Percentiles rank a stretch among this genome's conserved stretches.
Conservation (phyloP, 148 eudicot species). For the Rhododendron molle region DNA sequence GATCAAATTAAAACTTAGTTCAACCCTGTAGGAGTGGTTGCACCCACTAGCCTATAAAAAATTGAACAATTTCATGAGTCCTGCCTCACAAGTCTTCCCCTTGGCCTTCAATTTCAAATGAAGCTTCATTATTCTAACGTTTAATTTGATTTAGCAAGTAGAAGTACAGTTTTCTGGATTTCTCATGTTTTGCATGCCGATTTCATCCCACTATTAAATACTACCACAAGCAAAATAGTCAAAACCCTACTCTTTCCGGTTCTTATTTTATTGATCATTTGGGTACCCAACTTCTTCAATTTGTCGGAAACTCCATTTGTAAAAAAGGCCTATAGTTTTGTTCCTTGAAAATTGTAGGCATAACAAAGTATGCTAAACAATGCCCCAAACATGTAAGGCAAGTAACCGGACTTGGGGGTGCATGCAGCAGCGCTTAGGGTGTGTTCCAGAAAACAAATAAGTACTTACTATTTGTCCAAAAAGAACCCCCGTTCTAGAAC, state of each 20-base stretch:
- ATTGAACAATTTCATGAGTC: neutral
- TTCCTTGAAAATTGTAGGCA: neutral
- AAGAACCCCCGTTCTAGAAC: no score
- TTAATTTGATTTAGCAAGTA: neutral
- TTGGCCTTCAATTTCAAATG: constrained; percentile 1
- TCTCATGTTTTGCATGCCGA: neutral
- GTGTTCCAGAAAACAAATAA: no score
- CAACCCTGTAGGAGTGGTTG: constrained; percentile 36
- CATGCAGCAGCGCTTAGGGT: no score
- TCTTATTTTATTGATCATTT: neutral
- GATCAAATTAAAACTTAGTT: constrained; percentile 15
- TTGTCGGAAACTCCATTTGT: neutral
- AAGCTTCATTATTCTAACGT: neutral
- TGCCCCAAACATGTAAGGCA: neutral
- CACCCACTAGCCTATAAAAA: constrained; percentile 37
- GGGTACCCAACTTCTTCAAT: neutral
- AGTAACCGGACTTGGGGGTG: neutral
- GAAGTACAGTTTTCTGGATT: neutral
- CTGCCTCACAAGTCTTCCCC: constrained; percentile 14
- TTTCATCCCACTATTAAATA: neutral
- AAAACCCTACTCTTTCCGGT: neutral
- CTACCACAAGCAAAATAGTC: neutral
- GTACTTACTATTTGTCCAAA: no score
- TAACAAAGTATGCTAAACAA: neutral
- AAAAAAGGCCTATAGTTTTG: neutral